Base-by-base conservation (phyloP, 1,284 basidiomycete genomes). In the Apiotrichum mycotoxinovorans region DNA sequence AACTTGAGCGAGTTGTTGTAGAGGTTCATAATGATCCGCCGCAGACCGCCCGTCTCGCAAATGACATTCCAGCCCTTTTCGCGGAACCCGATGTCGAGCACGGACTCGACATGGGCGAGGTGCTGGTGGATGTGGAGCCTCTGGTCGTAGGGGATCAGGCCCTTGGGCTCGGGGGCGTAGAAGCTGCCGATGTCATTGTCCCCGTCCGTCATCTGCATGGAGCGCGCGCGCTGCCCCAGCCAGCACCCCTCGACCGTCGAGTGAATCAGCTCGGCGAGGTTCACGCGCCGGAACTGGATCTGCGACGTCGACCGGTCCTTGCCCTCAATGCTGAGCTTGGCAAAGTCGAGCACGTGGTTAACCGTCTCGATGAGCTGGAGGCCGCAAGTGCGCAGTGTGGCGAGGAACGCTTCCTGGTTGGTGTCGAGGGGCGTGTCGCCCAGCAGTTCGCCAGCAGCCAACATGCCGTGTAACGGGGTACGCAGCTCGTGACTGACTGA, bases 281-380 rank as follows among this genome's bases (percentile, higher is more conserved):
- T 88, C 55, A 91, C 87, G 60, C 80, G 83, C 62, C 82, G 82
- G n/a, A 83, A 82, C 26, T 83, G 80, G 58, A 91, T 89, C 50
- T 84, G 82, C 9, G 47, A 35, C 14, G 44, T 41, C 4, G 52
- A 40, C 8, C 86, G 46, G 25, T 51, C 49, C 87, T 88, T 89
- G 41, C 85, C 80, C 63, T 87, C 88, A n/a, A 92, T 91, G 68
- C 89, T 93, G 22, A 96, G 82, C 73, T 97, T 97, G 35, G 93
- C 96, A 71, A 95, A 97, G 74, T 97, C 94, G 37, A 98, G 81
- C 8, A 98, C 94, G 68, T 98, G 94, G 71, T 97, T 97, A 57
- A 98, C 93, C 0, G 80, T 79, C 64, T 82, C 81, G 52, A 81
- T 78, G 26, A 82, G 69, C 35, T 79, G 79, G 51, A 79, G 79